Base-by-base conservation (phyloP, 495 filamentous ascomycete genomes). In the Aspergillus ostianus region DNA sequence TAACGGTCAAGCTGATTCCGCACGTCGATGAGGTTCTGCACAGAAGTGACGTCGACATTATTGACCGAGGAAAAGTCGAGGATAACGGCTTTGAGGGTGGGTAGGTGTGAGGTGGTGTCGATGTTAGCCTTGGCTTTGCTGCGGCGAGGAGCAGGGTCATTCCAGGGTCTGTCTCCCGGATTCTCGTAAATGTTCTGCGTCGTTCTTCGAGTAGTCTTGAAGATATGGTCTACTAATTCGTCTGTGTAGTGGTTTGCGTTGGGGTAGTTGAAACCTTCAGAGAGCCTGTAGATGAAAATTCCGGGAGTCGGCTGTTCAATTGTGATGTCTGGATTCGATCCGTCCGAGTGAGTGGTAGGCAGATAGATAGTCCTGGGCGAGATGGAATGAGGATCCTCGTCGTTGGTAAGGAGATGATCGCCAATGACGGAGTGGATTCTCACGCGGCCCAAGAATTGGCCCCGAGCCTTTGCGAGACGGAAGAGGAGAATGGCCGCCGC, bases 211-310 rank as follows among this genome's bases (percentile, higher is more conserved):
- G 93, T 96, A 56, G 84, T 69, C 26, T 82, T 72, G 73, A 93
- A 91, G 59, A 98, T 90, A 63, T 82, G 82, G 12, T 75, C 67
- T 12, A 90, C 85, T 64, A 98, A 82, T 62, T 86, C 77, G 67
- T 97, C 93, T 26, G 96, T 85, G 70, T 96, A 95, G 74, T 94
- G 90, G 69, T 89, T 89, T 29, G 91, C 92, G 66, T 96, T 98
- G 60, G 93, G 91, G 66, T 97, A 98, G 78, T 94, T 93, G 80
- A 95, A 97, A 41, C 93, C 92, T 77, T 98, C 94, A 4, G 91
- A 87, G 76, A 98, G 97, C 47, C 94, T 86, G 77, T 97, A 98
- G 70, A 98, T 97, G 79, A 98, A 98, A 64, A 98, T 86, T 58
- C 94, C 94, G 0, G 94, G 93, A 67, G 92, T 92, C 5, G 94